Evolutionary conservation across 1,284 basidiomycete genomes (phyloP).

Genomic region (Tetrapyrgos nigripes): DNA sequence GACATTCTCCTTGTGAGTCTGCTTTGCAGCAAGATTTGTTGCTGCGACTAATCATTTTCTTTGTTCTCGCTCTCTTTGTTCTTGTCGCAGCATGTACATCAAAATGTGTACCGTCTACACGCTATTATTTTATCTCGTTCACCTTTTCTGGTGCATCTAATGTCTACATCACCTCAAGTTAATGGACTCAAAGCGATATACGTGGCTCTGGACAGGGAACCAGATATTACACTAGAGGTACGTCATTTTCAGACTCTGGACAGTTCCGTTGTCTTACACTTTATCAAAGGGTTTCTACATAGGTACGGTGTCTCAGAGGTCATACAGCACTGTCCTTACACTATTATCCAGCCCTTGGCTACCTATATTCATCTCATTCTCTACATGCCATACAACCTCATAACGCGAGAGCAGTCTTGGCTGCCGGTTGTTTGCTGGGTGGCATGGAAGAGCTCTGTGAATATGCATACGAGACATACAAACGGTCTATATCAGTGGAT

Average conservation of each 20-base stretch:
- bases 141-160: conserved; percentile 84
- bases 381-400: conserved; percentile 69
- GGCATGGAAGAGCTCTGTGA: conserved; percentile 84
- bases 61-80: conserved; percentile 24
- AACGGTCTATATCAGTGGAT: conserved; percentile 74
- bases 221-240: conserved; percentile 85
- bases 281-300: conserved; percentile 70
- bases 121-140: conserved; percentile 86
- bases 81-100: conserved; percentile 81
- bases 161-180: conserved; percentile 72
- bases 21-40: conserved; percentile 12
- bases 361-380: conserved; percentile 78
- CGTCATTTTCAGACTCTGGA: conserved; percentile 31
- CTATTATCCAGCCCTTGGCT: conserved; percentile 65
- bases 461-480: conserved; percentile 80
- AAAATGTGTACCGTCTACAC: conserved; percentile 77
- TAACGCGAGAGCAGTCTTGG: conserved; percentile 84
- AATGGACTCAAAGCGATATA: conserved; percentile 71
- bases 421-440: conserved; percentile 81
- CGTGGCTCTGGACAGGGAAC: conserved; percentile 77
- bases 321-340: conserved; percentile 14
- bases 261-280: conserved; percentile 24
- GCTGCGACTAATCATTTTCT: conserved; percentile 15
- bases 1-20: conserved; percentile 76
- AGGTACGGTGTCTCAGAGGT: conserved; percentile 44